A percentile compares a stretch with the other conserved stretches of the same genome.
Conservation (phyloP, 345 rosid species). For the Acer campestre region DNA sequence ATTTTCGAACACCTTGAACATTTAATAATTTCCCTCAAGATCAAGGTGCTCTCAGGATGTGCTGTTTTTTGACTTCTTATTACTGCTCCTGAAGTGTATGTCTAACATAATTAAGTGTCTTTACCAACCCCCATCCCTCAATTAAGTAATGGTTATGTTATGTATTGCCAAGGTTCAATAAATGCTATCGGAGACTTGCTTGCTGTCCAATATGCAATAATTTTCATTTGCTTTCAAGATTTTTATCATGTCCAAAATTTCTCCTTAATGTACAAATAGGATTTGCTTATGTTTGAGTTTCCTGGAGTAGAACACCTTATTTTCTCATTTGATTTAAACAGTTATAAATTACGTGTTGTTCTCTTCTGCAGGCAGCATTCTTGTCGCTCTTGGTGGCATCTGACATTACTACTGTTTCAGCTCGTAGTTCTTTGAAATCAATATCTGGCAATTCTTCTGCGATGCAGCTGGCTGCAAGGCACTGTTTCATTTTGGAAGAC, state of each 20-base stretch:
- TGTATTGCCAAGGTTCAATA: background rate
- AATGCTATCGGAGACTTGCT: background rate
- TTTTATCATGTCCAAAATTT: background rate
- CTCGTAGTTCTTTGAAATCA: constrained; percentile 68
- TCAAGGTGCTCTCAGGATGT: background rate
- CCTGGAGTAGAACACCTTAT: background rate
- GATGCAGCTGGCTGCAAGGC: constrained; percentile 73
- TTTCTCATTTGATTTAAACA: constrained; percentile 1
- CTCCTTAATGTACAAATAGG: background rate
- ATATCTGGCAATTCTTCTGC: constrained; percentile 56
- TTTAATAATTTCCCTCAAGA: background rate
- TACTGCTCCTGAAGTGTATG: no score
- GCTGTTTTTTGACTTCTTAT: background rate
- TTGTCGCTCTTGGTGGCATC: constrained; percentile 64
- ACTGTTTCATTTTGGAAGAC: constrained; percentile 90
- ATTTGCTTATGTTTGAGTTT: background rate
- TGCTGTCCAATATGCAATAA: background rate
- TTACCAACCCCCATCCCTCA: background rate
- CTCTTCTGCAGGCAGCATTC: constrained; percentile 69
- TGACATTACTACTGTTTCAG: constrained; percentile 74
- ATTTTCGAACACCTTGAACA: background rate
- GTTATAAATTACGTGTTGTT: background rate
- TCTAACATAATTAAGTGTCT: no score
- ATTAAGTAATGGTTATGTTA: background rate
- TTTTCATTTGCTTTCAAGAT: background rate